Evolutionary conservation across 768 basidiomycete genomes (phyloP).

Genomic region (Boletus rex-veris): DNA sequence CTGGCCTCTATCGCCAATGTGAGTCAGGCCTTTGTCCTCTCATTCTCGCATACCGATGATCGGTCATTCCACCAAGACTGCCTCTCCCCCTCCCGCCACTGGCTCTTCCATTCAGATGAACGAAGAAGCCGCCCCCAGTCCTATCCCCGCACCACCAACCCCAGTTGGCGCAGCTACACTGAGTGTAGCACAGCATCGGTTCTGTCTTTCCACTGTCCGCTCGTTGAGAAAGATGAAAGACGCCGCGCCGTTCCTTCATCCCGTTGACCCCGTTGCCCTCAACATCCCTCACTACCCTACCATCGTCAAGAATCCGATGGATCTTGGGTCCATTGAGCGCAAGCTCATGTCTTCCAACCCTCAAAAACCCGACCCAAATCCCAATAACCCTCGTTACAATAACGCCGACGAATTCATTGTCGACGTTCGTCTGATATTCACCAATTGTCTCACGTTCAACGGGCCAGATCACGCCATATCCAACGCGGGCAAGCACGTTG

Average conservation of each 20-base stretch:
- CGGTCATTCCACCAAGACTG: conserved; percentile 48
- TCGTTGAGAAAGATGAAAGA: conserved; percentile 86
- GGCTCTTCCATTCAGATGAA: conserved; percentile 33
- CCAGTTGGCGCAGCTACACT: conserved; percentile 39
- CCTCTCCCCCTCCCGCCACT: conserved; percentile 70
- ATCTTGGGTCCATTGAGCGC: conserved; percentile 86
- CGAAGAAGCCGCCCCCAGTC: conserved; percentile 21
- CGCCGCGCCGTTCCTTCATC: conserved; percentile 72
- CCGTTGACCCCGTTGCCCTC: conserved; percentile 84
- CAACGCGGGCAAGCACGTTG: conserved; percentile 75
- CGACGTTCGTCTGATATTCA: conserved; percentile 86
- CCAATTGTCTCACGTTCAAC: conserved; percentile 89
- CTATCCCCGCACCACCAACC: conserved; percentile 6
- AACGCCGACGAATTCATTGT: conserved; percentile 75
- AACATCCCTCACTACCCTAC: conserved; percentile 84
- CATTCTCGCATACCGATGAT: conserved; percentile 50
- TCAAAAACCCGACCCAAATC: conserved; percentile 66
- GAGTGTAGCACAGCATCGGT: conserved; percentile 71
- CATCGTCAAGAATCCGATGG: conserved; percentile 91
- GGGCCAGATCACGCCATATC: conserved; percentile 83
- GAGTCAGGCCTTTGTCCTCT: conserved; percentile 50
- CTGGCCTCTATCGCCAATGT: conserved; percentile 72
- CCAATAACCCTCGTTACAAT: conserved; percentile 70
- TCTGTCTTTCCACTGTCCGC: conserved; percentile 72
- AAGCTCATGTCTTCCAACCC: conserved; percentile 82